Evolutionary conservation across 2,329 filamentous ascomycete genomes (phyloP).

Genomic region (Ascochyta lentis): DNA sequence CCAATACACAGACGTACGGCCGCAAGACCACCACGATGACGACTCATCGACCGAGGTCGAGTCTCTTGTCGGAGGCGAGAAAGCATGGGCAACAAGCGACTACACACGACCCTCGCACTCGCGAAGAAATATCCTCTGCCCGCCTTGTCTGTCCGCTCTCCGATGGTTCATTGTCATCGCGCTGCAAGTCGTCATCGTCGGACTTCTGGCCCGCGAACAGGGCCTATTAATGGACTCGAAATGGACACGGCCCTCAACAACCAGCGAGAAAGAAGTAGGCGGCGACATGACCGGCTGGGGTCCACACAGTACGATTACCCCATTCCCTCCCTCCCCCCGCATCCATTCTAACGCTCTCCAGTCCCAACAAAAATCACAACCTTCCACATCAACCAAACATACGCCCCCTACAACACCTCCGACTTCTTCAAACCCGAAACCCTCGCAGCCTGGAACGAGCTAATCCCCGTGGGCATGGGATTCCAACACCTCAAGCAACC

Average conservation of each 20-base stretch:
- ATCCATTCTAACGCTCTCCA: slow-evolving; percentile 8
- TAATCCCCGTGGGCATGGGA: slow-evolving; percentile 41
- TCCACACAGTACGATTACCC: slow-evolving; percentile 34
- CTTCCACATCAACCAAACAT: slow-evolving; percentile 46
- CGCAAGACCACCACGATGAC: slow-evolving; percentile 35
- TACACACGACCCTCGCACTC: slow-evolving; percentile 25
- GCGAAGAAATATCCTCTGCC: slow-evolving; percentile 27
- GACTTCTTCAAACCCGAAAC: slow-evolving; percentile 46
- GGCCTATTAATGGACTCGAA: slow-evolving; percentile 32
- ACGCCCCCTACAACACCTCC: slow-evolving; percentile 44
- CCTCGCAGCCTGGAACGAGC: slow-evolving; percentile 43
- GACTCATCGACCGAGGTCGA: slow-evolving; percentile 46
- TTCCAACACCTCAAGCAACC: slow-evolving; percentile 42
- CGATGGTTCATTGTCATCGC: slow-evolving; percentile 41
- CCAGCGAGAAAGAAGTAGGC: slow-evolving; percentile 39
- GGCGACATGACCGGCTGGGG: slow-evolving; percentile 45
- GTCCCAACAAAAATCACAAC: slow-evolving; percentile 43
- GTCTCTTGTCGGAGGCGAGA: slow-evolving; percentile 39
- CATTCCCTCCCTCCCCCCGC: too few relatives aligned
- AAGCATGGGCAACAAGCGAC: slow-evolving; percentile 32
- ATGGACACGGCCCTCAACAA: slow-evolving; percentile 26
- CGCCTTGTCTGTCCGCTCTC: slow-evolving; percentile 24
- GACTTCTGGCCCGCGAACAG: slow-evolving; percentile 39
- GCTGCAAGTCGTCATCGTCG: slow-evolving; percentile 41
- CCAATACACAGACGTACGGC: slow-evolving; percentile 37